Evolutionary conservation across 2,329 filamentous ascomycete genomes (phyloP).

Genomic region (Emmonsia crescens): DNA sequence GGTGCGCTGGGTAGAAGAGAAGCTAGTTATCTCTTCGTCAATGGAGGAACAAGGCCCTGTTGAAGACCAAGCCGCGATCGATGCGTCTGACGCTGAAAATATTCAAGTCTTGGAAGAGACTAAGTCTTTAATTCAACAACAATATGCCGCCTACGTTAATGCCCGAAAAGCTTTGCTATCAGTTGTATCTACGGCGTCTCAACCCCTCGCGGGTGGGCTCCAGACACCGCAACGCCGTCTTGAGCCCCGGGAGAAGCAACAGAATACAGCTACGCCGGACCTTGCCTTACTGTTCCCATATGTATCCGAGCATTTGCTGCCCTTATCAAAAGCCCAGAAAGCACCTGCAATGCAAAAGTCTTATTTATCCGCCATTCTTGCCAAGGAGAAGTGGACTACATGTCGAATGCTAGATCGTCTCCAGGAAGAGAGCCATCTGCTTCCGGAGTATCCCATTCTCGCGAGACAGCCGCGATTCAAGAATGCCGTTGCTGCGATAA

Average conservation of each 20-base stretch:
- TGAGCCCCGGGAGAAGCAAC: background rate
- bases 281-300: slow-evolving; percentile 19
- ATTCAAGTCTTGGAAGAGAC: slow-evolving; percentile 22
- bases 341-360: slow-evolving; percentile 28
- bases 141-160: slow-evolving; percentile 28
- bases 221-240: background rate
- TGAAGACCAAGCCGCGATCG: slow-evolving; percentile 18
- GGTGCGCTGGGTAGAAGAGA: slow-evolving; percentile 42
- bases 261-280: slow-evolving; percentile 1
- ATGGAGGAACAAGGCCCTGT: slow-evolving; percentile 21
- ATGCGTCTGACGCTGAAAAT: slow-evolving; percentile 19
- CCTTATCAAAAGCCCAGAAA: slow-evolving; percentile 27
- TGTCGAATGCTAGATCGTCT: slow-evolving; percentile 29
- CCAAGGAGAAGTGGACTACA: slow-evolving; percentile 28
- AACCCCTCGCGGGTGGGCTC: slow-evolving; percentile 20
- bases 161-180: slow-evolving; percentile 28
- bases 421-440: slow-evolving; percentile 33
- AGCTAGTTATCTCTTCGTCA: slow-evolving; percentile 27
- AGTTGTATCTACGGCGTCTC: slow-evolving; percentile 26
- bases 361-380: slow-evolving; percentile 27
- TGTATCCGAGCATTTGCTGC: slow-evolving; percentile 23
- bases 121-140: slow-evolving; percentile 23
- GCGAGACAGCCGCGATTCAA: slow-evolving; percentile 28
- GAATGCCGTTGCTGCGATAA: slow-evolving; percentile 21
- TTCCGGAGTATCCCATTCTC: slow-evolving; percentile 31